phyloP scores from a whole-genome alignment of 2,329 filamentous ascomycete species.

The Diplocarpon rosae region DNA sequence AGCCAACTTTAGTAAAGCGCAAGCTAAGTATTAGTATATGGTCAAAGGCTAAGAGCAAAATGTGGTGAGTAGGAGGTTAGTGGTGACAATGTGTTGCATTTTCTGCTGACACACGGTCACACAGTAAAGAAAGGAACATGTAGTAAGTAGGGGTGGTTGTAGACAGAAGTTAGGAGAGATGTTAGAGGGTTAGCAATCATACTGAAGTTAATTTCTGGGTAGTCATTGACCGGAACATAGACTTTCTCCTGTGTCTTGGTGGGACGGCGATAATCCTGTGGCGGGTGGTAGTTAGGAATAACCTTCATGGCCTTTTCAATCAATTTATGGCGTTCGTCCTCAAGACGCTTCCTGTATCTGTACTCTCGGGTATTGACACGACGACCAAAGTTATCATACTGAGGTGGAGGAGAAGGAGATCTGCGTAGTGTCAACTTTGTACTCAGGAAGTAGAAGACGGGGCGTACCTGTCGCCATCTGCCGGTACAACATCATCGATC shows the following conservation, averaged over 20 bases:
- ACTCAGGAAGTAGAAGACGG: background rate
- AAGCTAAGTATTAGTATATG: constrained; percentile 84
- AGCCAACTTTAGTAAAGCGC: constrained; percentile 76
- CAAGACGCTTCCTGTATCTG: constrained; percentile 93
- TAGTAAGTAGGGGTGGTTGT: constrained; percentile 22
- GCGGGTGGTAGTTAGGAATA: constrained; percentile 98
- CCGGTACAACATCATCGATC: constrained; percentile 97
- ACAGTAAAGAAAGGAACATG: constrained; percentile 30
- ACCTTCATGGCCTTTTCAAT: constrained; percentile 99
- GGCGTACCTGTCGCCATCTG: constrained; percentile 81
- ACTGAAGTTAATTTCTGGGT: constrained; percentile 99
- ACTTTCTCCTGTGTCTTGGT: constrained; percentile 99
- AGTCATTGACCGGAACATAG: constrained; percentile 99
- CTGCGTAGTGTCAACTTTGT: constrained; percentile 37
- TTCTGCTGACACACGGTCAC: constrained; percentile 28
- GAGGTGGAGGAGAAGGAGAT: constrained; percentile 88
- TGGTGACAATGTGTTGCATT: constrained; percentile 27
- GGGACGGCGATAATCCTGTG: constrained; percentile 93
- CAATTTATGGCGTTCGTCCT: constrained; percentile 97
- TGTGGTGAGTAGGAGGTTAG: constrained; percentile 28
- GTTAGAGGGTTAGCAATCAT: constrained; percentile 99
- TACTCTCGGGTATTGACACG: constrained; percentile 99
- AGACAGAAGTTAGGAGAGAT: constrained; percentile 47
- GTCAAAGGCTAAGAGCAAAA: constrained; percentile 29
- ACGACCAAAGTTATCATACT: constrained; percentile 98